Conservation (phyloP, 1,139 yeast species). For the Geotrichum klebahnii region DNA sequence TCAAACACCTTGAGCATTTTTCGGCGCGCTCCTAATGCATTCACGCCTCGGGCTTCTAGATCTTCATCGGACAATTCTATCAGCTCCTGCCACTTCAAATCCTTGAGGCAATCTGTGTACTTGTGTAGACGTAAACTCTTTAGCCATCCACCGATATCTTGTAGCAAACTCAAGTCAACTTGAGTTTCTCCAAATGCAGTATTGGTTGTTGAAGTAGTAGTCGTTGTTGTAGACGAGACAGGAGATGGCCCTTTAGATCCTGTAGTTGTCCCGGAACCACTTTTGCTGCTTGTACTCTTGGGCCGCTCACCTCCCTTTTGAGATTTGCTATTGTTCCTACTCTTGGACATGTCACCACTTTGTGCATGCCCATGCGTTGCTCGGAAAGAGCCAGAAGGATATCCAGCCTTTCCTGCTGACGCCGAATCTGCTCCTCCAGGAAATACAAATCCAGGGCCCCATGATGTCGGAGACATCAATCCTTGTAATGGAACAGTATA, state of each 20-base stretch:
- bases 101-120: slow-evolving; percentile 79
- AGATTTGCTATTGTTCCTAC: too few species aligned
- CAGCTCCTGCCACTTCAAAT: slow-evolving; percentile 73
- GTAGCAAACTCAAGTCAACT: too few species aligned
- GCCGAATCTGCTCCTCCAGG: slow-evolving; percentile 7
- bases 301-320: too few species aligned
- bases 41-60: slow-evolving; percentile 75
- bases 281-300: too few species aligned
- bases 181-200: slow-evolving; percentile 50
- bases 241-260: too few species aligned
- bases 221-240: too few species aligned
- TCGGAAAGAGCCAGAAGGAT: too few species aligned
- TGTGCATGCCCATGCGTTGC: too few species aligned
- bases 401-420: neutral
- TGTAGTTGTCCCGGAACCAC: too few species aligned
- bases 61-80: slow-evolving; percentile 64
- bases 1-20: slow-evolving; percentile 88
- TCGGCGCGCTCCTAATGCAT: slow-evolving; percentile 91
- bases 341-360: too few species aligned
- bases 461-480: neutral
- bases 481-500: neutral
- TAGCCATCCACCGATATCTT: slow-evolving; percentile 89
- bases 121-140: slow-evolving; percentile 85
- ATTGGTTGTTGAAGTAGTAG: too few species aligned
- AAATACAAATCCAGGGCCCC: slow-evolving; percentile 5